Conservation (phyloP, 2,329 filamentous ascomycete species). For the Xylaria multiplex region DNA sequence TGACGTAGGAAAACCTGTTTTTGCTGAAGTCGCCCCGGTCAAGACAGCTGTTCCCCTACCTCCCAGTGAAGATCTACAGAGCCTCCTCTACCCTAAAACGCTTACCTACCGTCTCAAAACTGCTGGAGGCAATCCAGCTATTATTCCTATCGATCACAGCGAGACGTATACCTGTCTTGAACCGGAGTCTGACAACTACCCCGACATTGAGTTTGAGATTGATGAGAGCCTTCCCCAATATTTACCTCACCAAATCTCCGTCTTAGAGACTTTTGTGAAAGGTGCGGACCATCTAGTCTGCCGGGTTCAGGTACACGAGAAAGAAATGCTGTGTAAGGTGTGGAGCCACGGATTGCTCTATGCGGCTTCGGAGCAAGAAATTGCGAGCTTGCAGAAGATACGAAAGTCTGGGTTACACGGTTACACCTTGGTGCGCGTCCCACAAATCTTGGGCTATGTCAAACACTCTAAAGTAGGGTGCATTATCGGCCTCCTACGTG, state of each 20-base stretch:
- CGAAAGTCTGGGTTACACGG: constrained; percentile 17
- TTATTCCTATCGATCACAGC: too few relatives aligned
- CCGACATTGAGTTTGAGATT: too few relatives aligned
- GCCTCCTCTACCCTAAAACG: too few relatives aligned
- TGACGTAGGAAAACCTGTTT: too few relatives aligned
- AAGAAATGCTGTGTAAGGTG: constrained; percentile 42
- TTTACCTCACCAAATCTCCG: constrained; percentile 33
- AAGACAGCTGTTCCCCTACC: too few relatives aligned
- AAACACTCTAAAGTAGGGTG: not conserved
- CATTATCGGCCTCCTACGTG: too few relatives aligned
- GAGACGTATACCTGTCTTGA: too few relatives aligned
- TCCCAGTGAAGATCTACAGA: too few relatives aligned
- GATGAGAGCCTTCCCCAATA: constrained; percentile 9
- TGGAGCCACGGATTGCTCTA: constrained; percentile 27
- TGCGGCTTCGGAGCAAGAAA: constrained; percentile 37
- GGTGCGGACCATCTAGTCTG: constrained; percentile 23
- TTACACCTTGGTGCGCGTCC: constrained; percentile 21
- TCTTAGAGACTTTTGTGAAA: constrained; percentile 29
- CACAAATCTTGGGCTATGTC: constrained; percentile 1
- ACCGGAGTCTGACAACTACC: too few relatives aligned
- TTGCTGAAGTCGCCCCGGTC: too few relatives aligned
- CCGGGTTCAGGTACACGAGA: constrained; percentile 34
- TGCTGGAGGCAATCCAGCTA: too few relatives aligned
- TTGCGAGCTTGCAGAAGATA: constrained; percentile 34
- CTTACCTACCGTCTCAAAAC: too few relatives aligned